Percentiles rank a stretch among this genome's conserved stretches.
phyloP scores from a whole-genome alignment of 768 basidiomycete genomes.

The Sporobolomyces roseus region DNA sequence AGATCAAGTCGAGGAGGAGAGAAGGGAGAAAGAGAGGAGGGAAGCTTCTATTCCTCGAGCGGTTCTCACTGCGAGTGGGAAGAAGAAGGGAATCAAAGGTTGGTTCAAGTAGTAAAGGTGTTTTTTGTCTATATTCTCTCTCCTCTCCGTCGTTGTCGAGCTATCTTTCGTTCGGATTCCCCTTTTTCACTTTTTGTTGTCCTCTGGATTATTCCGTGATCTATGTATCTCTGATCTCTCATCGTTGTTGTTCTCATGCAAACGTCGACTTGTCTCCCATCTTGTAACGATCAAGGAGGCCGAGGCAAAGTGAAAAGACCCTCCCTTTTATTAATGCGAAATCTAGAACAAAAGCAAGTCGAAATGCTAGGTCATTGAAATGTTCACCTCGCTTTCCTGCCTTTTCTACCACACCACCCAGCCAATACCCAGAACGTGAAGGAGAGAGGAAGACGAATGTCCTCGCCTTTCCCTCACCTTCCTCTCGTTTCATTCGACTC shows the following conservation, averaged over 20 bases:
- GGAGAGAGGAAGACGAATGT: no score
- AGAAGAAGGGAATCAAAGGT: conserved; percentile 18
- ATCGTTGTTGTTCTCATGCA: neutral
- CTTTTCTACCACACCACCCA: no score
- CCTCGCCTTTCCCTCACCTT: no score
- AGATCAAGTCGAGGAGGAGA: conserved; percentile 33
- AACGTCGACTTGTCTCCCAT: no score
- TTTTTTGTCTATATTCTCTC: neutral
- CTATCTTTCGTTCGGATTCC: neutral
- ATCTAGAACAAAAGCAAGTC: no score
- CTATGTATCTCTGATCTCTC: neutral
- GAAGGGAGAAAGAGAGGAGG: conserved; percentile 9
- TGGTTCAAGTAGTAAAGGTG: neutral
- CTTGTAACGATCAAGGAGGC: no score
- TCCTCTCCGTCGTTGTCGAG: neutral
- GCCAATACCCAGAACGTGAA: no score
- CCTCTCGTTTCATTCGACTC: no score
- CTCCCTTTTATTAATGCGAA: no score
- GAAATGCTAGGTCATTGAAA: no score
- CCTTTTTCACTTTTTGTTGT: conserved; percentile 1
- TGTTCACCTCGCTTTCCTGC: no score
- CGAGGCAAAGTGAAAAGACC: no score
- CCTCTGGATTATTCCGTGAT: neutral
- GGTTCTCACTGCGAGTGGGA: conserved; percentile 21
- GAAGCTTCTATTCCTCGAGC: conserved; percentile 26